Evolutionary conservation across 371 early-diverging fungal species (phyloP).

Genomic region (Chytridium lagenaria): DNA sequence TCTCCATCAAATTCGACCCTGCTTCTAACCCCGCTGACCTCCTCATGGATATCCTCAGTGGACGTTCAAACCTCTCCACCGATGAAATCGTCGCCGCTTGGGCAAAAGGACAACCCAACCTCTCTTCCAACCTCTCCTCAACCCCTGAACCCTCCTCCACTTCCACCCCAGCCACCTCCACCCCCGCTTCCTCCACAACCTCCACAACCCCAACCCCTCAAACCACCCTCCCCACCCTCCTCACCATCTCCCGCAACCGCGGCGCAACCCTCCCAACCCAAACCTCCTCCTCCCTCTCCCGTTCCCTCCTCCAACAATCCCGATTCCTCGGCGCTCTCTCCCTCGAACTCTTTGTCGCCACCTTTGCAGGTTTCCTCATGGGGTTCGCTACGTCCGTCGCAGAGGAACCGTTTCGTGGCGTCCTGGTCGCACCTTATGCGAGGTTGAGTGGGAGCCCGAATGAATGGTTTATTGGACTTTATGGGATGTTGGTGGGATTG

Average conservation of each 20-base stretch:
- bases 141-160: neutral
- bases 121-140: neutral
- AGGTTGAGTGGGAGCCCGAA: slow-evolving; percentile 36
- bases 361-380: slow-evolving; percentile 46
- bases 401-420: slow-evolving; percentile 35
- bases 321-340: slow-evolving; percentile 31
- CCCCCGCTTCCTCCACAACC: neutral
- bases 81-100: slow-evolving; percentile 45
- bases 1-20: slow-evolving; percentile 39
- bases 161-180: neutral
- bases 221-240: slow-evolving; percentile 13
- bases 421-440: slow-evolving; percentile 31
- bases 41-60: slow-evolving; percentile 55
- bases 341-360: slow-evolving; percentile 47
- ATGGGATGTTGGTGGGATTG: slow-evolving; percentile 48
- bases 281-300: slow-evolving; percentile 5
- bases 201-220: neutral
- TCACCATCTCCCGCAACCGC: slow-evolving; percentile 26
- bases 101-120: slow-evolving; percentile 21
- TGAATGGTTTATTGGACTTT: slow-evolving; percentile 42
- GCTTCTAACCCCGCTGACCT: slow-evolving; percentile 52
- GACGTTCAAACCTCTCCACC: slow-evolving; percentile 30
- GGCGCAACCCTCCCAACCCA: slow-evolving; percentile 33
- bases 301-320: slow-evolving; percentile 43
- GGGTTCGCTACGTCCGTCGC: slow-evolving; percentile 26